phyloP scores from a whole-genome alignment of 2,329 filamentous ascomycete genomes.

The Epichloe brachyelytri region DNA sequence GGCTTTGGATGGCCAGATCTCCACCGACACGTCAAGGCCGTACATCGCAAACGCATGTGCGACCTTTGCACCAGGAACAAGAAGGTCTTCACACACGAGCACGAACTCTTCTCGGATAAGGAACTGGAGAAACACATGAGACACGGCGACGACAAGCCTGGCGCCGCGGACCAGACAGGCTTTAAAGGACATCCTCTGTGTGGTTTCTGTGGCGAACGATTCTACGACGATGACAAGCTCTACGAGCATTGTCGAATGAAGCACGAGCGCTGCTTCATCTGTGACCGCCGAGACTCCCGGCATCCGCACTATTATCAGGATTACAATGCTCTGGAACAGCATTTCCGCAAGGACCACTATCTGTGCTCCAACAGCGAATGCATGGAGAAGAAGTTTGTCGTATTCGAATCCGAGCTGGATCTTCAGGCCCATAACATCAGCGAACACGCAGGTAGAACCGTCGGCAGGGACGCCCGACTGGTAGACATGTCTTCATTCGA shows the following conservation, averaged over 20 bases:
- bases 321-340: conserved; percentile 73
- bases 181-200: conserved; percentile 95
- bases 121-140: conserved; percentile 81
- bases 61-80: conserved; percentile 87
- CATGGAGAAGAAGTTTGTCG: conserved; percentile 92
- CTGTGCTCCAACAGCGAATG: conserved; percentile 77
- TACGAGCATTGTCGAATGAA: conserved; percentile 87
- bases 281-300: conserved; percentile 57
- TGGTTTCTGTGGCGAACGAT: conserved; percentile 79
- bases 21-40: conserved; percentile 64
- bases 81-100: conserved; percentile 96
- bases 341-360: conserved; percentile 82
- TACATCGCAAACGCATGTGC: conserved; percentile 81
- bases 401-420: conserved; percentile 91
- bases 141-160: conserved; percentile 80
- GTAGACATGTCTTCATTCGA: conserved; percentile 86
- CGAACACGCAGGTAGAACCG: conserved; percentile 75
- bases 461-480: conserved; percentile 65
- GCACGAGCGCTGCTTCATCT: conserved; percentile 91
- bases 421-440: conserved; percentile 85
- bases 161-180: conserved; percentile 81
- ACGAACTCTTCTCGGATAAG: conserved; percentile 73
- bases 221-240: conserved; percentile 92
- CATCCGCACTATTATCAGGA: conserved; percentile 85
- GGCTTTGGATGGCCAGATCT: conserved; percentile 51